phyloP scores from a whole-genome alignment of 495 filamentous ascomycete genomes.

The Penicillium ucsense region DNA sequence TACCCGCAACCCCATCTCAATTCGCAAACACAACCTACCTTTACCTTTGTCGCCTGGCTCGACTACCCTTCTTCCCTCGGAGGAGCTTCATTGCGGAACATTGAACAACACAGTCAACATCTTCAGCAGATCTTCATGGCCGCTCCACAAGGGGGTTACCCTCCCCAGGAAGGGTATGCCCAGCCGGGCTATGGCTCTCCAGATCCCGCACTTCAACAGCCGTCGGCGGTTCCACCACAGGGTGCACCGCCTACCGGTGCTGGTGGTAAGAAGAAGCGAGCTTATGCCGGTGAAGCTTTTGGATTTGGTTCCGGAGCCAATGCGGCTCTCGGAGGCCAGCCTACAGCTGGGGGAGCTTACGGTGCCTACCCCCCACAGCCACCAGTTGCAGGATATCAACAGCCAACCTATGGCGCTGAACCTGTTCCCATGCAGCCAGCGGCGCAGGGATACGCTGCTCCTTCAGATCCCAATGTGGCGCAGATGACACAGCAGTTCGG shows the following conservation, averaged over 20 bases:
- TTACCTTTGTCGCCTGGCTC: constrained; percentile 2
- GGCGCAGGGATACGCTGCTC: constrained; percentile 53
- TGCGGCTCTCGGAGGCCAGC: constrained; percentile 55
- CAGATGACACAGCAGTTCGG: constrained; percentile 77
- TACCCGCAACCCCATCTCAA: constrained; percentile 17
- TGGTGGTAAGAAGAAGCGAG: constrained; percentile 74
- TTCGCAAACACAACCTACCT: neutral
- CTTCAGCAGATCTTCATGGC: constrained; percentile 30
- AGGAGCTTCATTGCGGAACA: constrained; percentile 1
- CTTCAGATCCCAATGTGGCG: constrained; percentile 42
- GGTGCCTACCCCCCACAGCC: constrained; percentile 50
- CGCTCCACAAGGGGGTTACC: constrained; percentile 57
- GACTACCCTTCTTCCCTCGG: constrained; percentile 1
- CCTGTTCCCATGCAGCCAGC: constrained; percentile 43
- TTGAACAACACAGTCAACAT: neutral
- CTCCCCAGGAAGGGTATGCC: constrained; percentile 42
- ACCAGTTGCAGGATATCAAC: constrained; percentile 41
- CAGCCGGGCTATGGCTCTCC: constrained; percentile 39
- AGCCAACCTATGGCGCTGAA: constrained; percentile 44
- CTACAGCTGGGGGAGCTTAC: constrained; percentile 41
- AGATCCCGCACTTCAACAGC: constrained; percentile 30
- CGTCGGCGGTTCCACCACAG: constrained; percentile 19
- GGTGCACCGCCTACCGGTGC: constrained; percentile 23
- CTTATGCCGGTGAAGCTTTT: constrained; percentile 89
- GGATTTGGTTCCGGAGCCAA: constrained; percentile 89